Conservation (phyloP, 257 asterid species). For the Coffea canephora region DNA sequence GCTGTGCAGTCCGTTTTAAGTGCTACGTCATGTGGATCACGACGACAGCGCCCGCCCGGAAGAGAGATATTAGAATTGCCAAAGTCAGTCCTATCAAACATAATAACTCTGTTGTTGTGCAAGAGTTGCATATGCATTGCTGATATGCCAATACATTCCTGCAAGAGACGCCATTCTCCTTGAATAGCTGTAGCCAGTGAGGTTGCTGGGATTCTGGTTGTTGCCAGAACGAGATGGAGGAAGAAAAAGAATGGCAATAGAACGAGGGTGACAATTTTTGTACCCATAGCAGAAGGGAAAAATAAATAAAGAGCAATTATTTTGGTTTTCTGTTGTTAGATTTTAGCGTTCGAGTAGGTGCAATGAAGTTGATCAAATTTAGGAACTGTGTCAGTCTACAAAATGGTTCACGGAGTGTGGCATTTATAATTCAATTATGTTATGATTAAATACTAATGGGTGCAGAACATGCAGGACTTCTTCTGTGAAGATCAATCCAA, state of each 20-base stretch:
- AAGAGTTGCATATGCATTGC: slow-evolving; percentile 91
- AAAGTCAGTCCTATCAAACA: slow-evolving; percentile 68
- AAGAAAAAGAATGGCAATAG: not conserved
- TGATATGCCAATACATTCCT: slow-evolving; percentile 53
- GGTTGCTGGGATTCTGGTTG: not conserved
- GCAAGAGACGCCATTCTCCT: slow-evolving; percentile 27
- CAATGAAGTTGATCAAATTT: not conserved
- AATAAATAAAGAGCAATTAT: not conserved
- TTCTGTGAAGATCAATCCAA: not conserved
- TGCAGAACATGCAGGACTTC: not conserved
- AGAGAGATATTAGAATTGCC: slow-evolving; percentile 66
- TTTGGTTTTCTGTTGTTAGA: not conserved
- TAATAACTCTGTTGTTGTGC: slow-evolving; percentile 51
- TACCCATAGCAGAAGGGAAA: not conserved
- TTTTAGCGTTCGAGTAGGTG: slow-evolving; percentile 1
- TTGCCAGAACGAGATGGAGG: slow-evolving; percentile 4
- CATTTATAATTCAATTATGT: not conserved
- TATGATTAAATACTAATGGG: not conserved
- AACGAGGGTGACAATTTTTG: not conserved
- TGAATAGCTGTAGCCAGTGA: not conserved
- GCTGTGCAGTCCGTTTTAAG: slow-evolving; percentile 62
- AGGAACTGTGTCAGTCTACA: slow-evolving; percentile 1
- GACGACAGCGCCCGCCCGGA: slow-evolving; percentile 42
- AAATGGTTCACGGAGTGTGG: not conserved
- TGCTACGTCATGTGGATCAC: slow-evolving; percentile 36